These are phyloP conservation scores for Candida tibetensis DNA, from an alignment of 805 yeast genomes.

Conservation along the genomic window DNA sequence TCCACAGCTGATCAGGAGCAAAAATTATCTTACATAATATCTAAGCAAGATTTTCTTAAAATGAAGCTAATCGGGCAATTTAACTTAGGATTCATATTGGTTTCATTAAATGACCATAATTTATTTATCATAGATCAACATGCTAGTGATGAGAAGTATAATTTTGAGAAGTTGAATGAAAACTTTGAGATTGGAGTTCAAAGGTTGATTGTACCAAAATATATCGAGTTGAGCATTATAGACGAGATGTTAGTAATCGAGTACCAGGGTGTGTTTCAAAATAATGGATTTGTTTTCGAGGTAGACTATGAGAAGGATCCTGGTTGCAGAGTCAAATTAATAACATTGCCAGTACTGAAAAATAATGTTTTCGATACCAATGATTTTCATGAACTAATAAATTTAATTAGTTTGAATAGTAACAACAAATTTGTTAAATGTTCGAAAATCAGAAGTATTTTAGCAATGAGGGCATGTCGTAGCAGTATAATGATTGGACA, in stretches of 20 bases:
- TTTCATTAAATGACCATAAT: conserved; percentile 52
- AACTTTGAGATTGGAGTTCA: conserved; percentile 57
- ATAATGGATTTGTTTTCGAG: conserved; percentile 69
- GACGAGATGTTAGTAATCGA: conserved; percentile 76
- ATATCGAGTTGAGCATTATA: conserved; percentile 67
- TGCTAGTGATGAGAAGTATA: conserved; percentile 94
- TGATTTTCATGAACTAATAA: conserved; percentile 77
- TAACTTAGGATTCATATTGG: conserved; percentile 90
- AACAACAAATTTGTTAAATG: conserved; percentile 46
- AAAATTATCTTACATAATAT: conserved; percentile 55
- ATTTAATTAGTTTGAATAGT: conserved; percentile 53
- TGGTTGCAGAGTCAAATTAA: conserved; percentile 54
- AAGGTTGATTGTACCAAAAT: conserved; percentile 56
- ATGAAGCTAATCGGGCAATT: conserved; percentile 93
- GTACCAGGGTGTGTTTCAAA: conserved; percentile 51
- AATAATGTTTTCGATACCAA: conserved; percentile 59
- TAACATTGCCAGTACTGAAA: conserved; percentile 73
- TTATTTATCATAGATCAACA: conserved; percentile 93
- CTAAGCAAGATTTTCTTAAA: conserved; percentile 65
- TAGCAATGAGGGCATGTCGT: conserved; percentile 95
- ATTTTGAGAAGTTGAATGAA: conserved; percentile 71
- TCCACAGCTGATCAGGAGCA: conserved; percentile 54
- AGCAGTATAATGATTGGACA: conserved; percentile 92
- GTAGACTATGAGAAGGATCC: conserved; percentile 51
- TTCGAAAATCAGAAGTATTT: conserved; percentile 75